phyloP scores from a whole-genome alignment of 2,329 filamentous ascomycete genomes.

The Pseudogymnoascus sp. region DNA sequence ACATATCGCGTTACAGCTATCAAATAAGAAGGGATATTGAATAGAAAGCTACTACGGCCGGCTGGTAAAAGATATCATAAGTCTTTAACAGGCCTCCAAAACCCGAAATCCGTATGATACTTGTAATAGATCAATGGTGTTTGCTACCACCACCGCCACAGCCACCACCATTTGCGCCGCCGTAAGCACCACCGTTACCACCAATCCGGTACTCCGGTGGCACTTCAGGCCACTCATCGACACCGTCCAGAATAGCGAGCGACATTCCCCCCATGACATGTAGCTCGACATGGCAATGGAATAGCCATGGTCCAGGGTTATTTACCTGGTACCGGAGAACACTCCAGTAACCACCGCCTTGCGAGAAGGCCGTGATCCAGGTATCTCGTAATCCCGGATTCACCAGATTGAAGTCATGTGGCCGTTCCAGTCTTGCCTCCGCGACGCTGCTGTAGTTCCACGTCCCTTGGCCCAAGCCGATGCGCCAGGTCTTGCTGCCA shows the following conservation, averaged over 20 bases:
- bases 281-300: conserved; percentile 44
- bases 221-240: conserved; percentile 38
- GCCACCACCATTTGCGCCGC: too few species aligned
- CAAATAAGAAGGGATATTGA: too few species aligned
- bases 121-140: too few species aligned
- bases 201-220: conserved; percentile 9
- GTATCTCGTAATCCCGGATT: conserved; percentile 37
- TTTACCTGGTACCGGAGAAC: conserved; percentile 39
- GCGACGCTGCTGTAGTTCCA: conserved; percentile 36
- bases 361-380: conserved; percentile 28
- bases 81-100: too few species aligned
- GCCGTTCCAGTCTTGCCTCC: conserved; percentile 32
- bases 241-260: conserved; percentile 40
- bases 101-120: too few species aligned
- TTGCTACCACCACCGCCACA: too few species aligned
- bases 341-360: conserved; percentile 31
- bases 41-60: too few species aligned
- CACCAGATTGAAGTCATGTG: conserved; percentile 38
- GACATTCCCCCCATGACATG: conserved; percentile 43
- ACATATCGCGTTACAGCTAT: too few species aligned
- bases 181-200: neutral
- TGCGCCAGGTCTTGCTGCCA: conserved; percentile 37
- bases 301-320: conserved; percentile 40
- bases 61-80: too few species aligned
- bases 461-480: conserved; percentile 32